Base-by-base conservation (phyloP, 345 rosid species). In the Lumnitzera littorea region DNA sequence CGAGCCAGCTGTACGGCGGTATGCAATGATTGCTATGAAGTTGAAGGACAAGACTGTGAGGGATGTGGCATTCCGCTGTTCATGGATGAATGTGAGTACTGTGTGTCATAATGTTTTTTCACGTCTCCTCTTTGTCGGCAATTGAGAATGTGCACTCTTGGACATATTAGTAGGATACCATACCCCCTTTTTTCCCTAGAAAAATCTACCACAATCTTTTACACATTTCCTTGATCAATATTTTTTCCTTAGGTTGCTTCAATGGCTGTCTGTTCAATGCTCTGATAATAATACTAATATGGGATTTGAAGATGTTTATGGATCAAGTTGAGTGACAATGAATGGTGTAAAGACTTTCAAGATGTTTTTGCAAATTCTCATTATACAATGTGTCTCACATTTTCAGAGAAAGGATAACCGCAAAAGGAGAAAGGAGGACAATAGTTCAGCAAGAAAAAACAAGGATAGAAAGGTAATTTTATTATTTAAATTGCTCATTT, bases 341-440 rank as follows among this genome's bases (percentile, higher is more conserved):
- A 20, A 13, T 53, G 4, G 13, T 20, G 27, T 29, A 16, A n/a
- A 24, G 24, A 13, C 24, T 52, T 15, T 20, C 14, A 53, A 53
- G 14, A 5, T 53, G 31, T 11, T 12, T 29, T 20, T 4, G 11
- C 11, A 9, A 14, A 23, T 53, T 23, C 7, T 23, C 8, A 53
- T 23, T 31, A 4, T 23, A 24, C 2, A 15, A 15, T 12, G 24
- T 53, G 56, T 25, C 29, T 20, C 29, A 15, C 12, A 5, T 10
- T 58, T 72, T 27, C 84, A 89, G 96, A 89, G 76, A 75, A 89
- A 87, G 74, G 95, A 84, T 72, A 82, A 74, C 53, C 87, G 91
- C 43, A 89, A 89, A 76, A 74, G 91, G 68, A 80, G 91, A 76
- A 87, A 87, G 70, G 96, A 89, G 41, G 95, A 89, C 41, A 89